Evolutionary conservation across 441 rosid species (phyloP).

Genomic region (Raphanus hybrid): DNA sequence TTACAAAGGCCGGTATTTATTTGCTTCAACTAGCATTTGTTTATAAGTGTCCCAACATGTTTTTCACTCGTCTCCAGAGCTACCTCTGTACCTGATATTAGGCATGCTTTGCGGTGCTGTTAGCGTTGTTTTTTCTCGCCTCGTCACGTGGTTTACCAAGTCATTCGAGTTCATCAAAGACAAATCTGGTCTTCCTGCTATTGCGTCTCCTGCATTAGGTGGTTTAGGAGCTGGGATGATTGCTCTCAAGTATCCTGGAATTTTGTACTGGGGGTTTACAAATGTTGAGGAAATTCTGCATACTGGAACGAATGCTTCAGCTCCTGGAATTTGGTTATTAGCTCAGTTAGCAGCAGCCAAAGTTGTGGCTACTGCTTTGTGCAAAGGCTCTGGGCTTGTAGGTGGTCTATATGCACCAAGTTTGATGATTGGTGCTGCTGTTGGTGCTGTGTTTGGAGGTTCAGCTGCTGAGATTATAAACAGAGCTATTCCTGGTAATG

Average conservation of each 20-base stretch:
- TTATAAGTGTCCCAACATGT: conserved; percentile 16
- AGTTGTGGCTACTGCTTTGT: conserved; percentile 93
- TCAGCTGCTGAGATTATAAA: conserved; percentile 86
- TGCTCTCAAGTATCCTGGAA: conserved; percentile 96
- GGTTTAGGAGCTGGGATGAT: conserved; percentile 95
- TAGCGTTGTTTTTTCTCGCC: conserved; percentile 82
- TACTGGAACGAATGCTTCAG: conserved; percentile 95
- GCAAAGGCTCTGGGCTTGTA: conserved; percentile 97
- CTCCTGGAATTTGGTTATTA: conserved; percentile 96
- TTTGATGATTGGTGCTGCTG: conserved; percentile 98
- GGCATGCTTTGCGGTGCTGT: conserved; percentile 97
- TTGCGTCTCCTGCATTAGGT: conserved; percentile 94
- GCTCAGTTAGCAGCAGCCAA: conserved; percentile 91
- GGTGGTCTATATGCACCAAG: conserved; percentile 98
- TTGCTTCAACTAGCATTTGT: neutral
- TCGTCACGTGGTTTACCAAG: conserved; percentile 86
- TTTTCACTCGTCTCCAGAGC: conserved; percentile 61
- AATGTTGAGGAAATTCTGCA: conserved; percentile 95
- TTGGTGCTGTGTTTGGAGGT: conserved; percentile 99
- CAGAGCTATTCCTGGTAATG: conserved; percentile 93
- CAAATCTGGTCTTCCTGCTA: conserved; percentile 81
- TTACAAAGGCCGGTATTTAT: neutral
- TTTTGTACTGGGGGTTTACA: conserved; percentile 96
- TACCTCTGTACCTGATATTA: conserved; percentile 89
- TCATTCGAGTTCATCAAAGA: conserved; percentile 76